phyloP scores from a whole-genome alignment of 345 rosid species.

The Garcia nutans region DNA sequence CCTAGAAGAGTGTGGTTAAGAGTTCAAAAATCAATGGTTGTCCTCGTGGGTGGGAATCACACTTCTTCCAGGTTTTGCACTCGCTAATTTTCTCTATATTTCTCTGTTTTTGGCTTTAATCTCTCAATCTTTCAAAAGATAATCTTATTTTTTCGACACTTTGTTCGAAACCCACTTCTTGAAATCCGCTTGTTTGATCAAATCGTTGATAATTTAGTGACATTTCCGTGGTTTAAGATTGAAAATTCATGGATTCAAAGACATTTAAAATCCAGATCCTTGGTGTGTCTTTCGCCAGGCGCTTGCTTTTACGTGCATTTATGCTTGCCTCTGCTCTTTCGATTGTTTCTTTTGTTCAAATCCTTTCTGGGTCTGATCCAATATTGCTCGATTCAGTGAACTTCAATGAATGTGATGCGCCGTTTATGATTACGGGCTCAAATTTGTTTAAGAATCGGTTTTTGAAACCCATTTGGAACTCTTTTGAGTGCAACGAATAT shows the following conservation, averaged over 20 bases:
- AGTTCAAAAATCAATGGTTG: conserved; percentile 60
- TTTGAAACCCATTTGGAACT: conserved; percentile 47
- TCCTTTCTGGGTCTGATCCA: conserved; percentile 40
- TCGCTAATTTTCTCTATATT: conserved; percentile 45
- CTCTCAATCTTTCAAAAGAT: conserved; percentile 27
- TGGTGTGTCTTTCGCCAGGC: conserved; percentile 53
- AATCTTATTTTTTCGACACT: neutral
- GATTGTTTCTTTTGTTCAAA: conserved; percentile 51
- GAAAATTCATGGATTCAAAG: conserved; percentile 49
- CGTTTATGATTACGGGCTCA: conserved; percentile 29
- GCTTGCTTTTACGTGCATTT: conserved; percentile 59
- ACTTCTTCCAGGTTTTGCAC: conserved; percentile 98
- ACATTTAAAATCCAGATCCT: conserved; percentile 41
- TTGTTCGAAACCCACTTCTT: neutral
- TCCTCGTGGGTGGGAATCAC: conserved; percentile 99
- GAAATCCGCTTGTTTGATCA: conserved; percentile 9
- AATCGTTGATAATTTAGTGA: neutral
- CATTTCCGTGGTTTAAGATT: conserved; percentile 5
- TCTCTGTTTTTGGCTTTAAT: conserved; percentile 27
- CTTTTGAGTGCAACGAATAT: conserved; percentile 48
- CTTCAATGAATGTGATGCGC: conserved; percentile 44
- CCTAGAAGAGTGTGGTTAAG: conserved; percentile 71
- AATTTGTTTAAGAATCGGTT: conserved; percentile 33
- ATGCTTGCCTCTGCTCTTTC: conserved; percentile 53
- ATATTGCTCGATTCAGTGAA: conserved; percentile 28